phyloP scores from a whole-genome alignment of 192 early-diverging fungal species.

The Backusella psychrophila region DNA sequence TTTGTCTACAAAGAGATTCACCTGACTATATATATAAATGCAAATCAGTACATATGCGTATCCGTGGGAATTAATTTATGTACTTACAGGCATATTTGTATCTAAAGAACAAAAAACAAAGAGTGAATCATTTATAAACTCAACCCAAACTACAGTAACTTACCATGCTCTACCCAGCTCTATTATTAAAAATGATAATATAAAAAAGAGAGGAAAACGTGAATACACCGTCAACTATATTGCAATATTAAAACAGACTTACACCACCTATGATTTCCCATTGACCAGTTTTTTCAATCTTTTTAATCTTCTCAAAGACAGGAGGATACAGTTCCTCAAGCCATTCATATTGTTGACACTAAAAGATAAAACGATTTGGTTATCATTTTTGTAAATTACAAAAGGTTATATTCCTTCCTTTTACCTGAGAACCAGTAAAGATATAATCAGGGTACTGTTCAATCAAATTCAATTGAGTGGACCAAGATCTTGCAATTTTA shows the following conservation, averaged over 20 bases:
- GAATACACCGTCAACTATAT: neutral
- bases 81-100: conserved; percentile 79
- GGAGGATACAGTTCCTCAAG: conserved; percentile 79
- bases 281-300: conserved; percentile 64
- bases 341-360: conserved; percentile 98
- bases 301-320: conserved; percentile 77
- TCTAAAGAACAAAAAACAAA: conserved; percentile 60
- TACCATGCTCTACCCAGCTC: conserved; percentile 86
- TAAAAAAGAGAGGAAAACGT: neutral
- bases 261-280: conserved; percentile 92
- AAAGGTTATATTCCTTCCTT: neutral
- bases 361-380: neutral
- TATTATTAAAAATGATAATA: conserved; percentile 9
- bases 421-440: conserved; percentile 87
- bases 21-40: conserved; percentile 53
- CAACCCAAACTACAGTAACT: neutral
- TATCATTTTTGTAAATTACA: neutral
- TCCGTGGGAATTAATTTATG: neutral
- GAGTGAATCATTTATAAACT: neutral
- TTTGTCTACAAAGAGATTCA: conserved; percentile 92
- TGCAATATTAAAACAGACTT: conserved; percentile 15
- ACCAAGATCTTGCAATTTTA: conserved; percentile 86
- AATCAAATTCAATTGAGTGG: conserved; percentile 78
- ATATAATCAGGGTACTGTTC: conserved; percentile 84
- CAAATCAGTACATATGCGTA: neutral